Conservation (phyloP, 2,329 filamentous ascomycete genomes). For the Cladophialophora immunda region DNA sequence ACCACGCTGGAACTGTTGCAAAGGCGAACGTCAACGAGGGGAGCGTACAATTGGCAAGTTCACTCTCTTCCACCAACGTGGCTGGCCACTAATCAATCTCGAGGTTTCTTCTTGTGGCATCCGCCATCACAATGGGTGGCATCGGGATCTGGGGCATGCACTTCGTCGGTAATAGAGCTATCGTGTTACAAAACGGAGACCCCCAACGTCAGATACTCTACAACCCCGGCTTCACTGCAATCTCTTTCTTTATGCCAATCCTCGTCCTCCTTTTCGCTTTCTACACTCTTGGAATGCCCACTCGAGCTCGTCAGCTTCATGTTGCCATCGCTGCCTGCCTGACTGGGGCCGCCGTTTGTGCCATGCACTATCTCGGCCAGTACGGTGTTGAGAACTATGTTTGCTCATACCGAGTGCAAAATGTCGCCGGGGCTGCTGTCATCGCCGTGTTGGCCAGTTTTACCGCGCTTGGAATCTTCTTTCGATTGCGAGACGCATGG, state of each 20-base stretch:
- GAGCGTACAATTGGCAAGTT: slow-evolving; percentile 73
- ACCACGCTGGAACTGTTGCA: slow-evolving; percentile 86
- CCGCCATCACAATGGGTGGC: slow-evolving; percentile 76
- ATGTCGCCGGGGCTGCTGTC: slow-evolving; percentile 72
- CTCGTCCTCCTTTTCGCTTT: slow-evolving; percentile 77
- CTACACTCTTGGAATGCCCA: slow-evolving; percentile 70
- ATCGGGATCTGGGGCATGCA: slow-evolving; percentile 83
- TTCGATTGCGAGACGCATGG: slow-evolving; percentile 78
- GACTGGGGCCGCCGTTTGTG: slow-evolving; percentile 78
- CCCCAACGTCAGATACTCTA: slow-evolving; percentile 75
- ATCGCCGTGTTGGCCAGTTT: slow-evolving; percentile 78
- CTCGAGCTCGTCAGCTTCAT: slow-evolving; percentile 65
- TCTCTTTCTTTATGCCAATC: slow-evolving; percentile 84
- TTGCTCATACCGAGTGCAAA: slow-evolving; percentile 66
- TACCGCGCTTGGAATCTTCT: slow-evolving; percentile 77
- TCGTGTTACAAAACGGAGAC: slow-evolving; percentile 72
- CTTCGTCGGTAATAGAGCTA: slow-evolving; percentile 80
- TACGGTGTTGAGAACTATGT: slow-evolving; percentile 80
- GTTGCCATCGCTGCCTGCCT: slow-evolving; percentile 71
- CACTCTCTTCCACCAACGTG: neutral
- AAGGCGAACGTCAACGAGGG: slow-evolving; percentile 73
- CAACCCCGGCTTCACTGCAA: slow-evolving; percentile 72
- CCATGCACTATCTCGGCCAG: slow-evolving; percentile 91
- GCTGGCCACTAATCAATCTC: neutral
- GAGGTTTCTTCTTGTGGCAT: slow-evolving; percentile 69